Evolutionary conservation across 805 yeast species (phyloP).

Genomic region (Groenewaldozyma salmanticensis): DNA sequence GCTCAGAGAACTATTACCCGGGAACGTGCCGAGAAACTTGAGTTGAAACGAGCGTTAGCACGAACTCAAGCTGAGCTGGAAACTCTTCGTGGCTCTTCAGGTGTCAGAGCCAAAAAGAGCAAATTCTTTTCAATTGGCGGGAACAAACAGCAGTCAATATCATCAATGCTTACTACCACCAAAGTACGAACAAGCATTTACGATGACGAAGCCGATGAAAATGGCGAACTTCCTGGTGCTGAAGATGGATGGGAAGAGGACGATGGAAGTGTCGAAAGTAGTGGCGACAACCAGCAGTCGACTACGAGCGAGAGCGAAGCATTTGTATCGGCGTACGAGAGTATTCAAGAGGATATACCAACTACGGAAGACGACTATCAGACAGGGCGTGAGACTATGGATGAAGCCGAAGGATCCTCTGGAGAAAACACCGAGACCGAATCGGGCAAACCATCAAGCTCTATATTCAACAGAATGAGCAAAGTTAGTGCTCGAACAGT

Average conservation of each 20-base stretch:
- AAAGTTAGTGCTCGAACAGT: background rate
- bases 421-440: conserved; percentile 27
- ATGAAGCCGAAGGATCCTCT: conserved; percentile 14
- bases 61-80: conserved; percentile 21
- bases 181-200: conserved; percentile 8
- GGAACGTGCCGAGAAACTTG: conserved; percentile 33
- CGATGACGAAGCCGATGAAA: conserved; percentile 13
- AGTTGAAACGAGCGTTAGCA: conserved; percentile 23
- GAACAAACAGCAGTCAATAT: conserved; percentile 1
- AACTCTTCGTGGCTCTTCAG: background rate
- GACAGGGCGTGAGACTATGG: conserved; percentile 22
- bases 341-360: conserved; percentile 20
- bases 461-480: background rate
- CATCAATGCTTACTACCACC: conserved; percentile 1
- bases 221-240: conserved; percentile 4
- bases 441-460: background rate
- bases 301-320: conserved; percentile 15
- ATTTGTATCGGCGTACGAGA: conserved; percentile 20
- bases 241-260: conserved; percentile 15
- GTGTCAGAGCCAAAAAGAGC: conserved; percentile 9
- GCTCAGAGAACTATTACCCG: conserved; percentile 56
- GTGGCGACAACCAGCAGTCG: background rate
- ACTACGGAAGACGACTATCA: conserved; percentile 24
- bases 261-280: background rate
- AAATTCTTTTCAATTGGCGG: conserved; percentile 1